Evolutionary conservation across 1,284 basidiomycete species (phyloP).

Genomic region (Meripilus lineatus): DNA sequence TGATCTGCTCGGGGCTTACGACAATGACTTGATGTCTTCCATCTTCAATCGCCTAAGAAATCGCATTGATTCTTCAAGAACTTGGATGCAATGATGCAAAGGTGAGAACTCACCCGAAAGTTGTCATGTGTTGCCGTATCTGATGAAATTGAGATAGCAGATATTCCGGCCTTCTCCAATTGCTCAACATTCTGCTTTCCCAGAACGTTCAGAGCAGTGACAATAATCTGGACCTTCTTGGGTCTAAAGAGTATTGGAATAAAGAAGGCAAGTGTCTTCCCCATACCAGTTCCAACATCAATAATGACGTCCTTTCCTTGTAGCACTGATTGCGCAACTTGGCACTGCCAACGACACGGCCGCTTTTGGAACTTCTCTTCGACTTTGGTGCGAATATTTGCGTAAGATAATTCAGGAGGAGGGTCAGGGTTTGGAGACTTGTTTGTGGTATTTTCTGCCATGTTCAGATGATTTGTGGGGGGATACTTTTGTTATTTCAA

Average conservation of each 20-base stretch:
- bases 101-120: constrained; percentile 8
- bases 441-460: not conserved
- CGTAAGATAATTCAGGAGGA: too few species aligned
- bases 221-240: constrained; percentile 7
- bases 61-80: constrained; percentile 5
- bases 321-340: not conserved
- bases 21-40: constrained; percentile 26
- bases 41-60: constrained; percentile 25
- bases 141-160: constrained; percentile 9
- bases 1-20: constrained; percentile 29
- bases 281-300: constrained; percentile 9
- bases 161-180: constrained; percentile 6
- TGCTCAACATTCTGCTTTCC: constrained; percentile 13
- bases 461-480: not conserved
- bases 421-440: too few species aligned
- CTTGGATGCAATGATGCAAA: not conserved
- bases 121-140: constrained; percentile 3
- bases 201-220: constrained; percentile 17
- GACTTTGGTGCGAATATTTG: too few species aligned
- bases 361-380: not conserved
- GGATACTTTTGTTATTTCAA: too few species aligned
- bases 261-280: constrained; percentile 13
- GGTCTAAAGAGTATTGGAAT: constrained; percentile 9
- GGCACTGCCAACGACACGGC: not conserved
- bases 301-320: not conserved